Conservation (phyloP, 257 asterid species). For the Paraleonurus japonicus region DNA sequence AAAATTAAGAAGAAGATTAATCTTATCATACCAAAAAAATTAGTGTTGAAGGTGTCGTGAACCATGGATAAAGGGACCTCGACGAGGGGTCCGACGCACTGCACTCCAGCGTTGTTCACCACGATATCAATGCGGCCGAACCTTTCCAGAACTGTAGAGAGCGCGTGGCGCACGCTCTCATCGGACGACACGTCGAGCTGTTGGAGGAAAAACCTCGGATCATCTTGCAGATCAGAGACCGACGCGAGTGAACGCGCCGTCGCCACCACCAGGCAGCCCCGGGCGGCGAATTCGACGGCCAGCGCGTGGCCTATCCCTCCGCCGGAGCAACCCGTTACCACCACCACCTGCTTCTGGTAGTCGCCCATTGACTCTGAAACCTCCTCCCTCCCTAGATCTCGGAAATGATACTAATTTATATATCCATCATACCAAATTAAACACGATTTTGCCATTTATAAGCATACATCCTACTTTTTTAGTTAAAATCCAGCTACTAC, state of each 20-base stretch:
- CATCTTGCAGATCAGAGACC: constrained; percentile 54
- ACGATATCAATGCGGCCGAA: constrained; percentile 77
- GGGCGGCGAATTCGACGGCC: constrained; percentile 71
- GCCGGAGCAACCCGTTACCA: constrained; percentile 77
- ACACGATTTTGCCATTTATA: no score
- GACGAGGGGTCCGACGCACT: constrained; percentile 84
- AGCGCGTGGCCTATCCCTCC: constrained; percentile 96
- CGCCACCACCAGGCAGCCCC: constrained; percentile 79
- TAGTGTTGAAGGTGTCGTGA: constrained; percentile 72
- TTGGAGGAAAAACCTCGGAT: constrained; percentile 67
- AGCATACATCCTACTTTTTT: no score
- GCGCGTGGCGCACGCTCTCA: constrained; percentile 57
- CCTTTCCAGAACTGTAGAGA: constrained; percentile 56
- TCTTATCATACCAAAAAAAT: constrained; percentile 65
- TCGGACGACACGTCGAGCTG: constrained; percentile 77
- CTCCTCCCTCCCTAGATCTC: no score
- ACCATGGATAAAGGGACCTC: constrained; percentile 74
- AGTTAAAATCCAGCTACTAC: no score
- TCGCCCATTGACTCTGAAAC: constrained; percentile 33
- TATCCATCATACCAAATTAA: no score
- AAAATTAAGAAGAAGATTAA: neutral
- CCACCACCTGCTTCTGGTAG: constrained; percentile 54
- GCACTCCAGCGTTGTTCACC: constrained; percentile 92
- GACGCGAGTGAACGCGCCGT: constrained; percentile 77
- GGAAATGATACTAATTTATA: no score